A percentile compares a stretch with the other conserved stretches of the same genome.
Conservation (phyloP, 306 rosid species). For the Dryas octopetala region DNA sequence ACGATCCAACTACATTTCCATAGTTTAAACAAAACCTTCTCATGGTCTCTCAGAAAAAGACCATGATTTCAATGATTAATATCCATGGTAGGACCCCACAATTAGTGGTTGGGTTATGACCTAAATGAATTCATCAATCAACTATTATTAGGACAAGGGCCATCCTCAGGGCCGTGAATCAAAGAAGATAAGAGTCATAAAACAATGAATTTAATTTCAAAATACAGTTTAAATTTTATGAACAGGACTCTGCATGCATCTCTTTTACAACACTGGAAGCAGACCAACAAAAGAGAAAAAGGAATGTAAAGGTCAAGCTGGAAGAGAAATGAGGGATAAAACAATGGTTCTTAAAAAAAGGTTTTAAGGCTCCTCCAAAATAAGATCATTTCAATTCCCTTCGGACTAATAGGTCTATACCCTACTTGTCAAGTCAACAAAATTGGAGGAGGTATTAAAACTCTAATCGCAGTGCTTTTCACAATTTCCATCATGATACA, state of each 20-base stretch:
- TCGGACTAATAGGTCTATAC: conserved; percentile 11
- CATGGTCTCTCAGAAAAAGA: conserved; percentile 23
- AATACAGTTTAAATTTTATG: neutral
- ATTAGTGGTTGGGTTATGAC: conserved; percentile 30
- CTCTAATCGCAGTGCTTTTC: conserved; percentile 30
- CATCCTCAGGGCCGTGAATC: conserved; percentile 11
- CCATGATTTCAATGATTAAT: conserved; percentile 20
- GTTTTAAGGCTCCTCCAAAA: conserved; percentile 21
- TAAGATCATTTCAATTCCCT: conserved; percentile 29
- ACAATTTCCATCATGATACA: neutral
- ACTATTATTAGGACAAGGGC: conserved; percentile 13
- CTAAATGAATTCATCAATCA: neutral
- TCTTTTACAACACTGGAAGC: conserved; percentile 24
- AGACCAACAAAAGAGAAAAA: conserved; percentile 16
- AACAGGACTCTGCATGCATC: neutral
- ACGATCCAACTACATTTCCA: conserved; percentile 26
- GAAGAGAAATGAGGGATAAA: neutral
- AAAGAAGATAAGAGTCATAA: neutral
- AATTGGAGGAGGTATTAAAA: conserved; percentile 23
- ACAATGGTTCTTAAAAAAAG: conserved; percentile 12
- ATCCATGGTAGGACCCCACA: conserved; percentile 42
- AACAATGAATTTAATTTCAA: neutral
- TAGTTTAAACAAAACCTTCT: conserved; percentile 27
- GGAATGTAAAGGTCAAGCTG: conserved; percentile 21
- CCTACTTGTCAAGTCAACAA: conserved; percentile 50